A percentile compares a stretch with the other conserved stretches of the same genome.
These are phyloP conservation scores for Orbilia brochopaga DNA, from an alignment of 2,329 filamentous ascomycete species.

Conservation along the genomic window DNA sequence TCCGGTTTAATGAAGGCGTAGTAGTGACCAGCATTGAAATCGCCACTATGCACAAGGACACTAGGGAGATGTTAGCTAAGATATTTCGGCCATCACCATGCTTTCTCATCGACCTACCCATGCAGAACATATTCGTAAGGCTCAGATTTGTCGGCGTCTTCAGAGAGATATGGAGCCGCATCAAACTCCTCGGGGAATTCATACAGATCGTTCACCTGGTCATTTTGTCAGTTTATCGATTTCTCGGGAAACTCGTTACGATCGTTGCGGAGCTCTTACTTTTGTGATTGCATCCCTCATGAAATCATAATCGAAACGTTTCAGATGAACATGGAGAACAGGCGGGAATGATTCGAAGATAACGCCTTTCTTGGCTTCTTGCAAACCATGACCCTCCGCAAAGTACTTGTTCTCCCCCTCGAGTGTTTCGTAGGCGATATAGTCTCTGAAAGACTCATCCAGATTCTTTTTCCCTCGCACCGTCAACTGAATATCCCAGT, in stretches of 20 bases:
- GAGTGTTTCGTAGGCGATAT: constrained; percentile 93
- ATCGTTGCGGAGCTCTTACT: constrained; percentile 51
- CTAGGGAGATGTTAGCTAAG: constrained; percentile 57
- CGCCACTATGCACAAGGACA: constrained; percentile 93
- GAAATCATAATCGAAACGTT: constrained; percentile 97
- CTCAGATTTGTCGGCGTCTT: constrained; percentile 84
- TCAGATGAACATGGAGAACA: constrained; percentile 91
- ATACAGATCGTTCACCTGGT: constrained; percentile 80
- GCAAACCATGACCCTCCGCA: constrained; percentile 86
- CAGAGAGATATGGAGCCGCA: constrained; percentile 82
- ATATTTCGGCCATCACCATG: not conserved
- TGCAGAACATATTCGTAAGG: constrained; percentile 91
- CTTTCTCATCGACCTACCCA: constrained; percentile 57
- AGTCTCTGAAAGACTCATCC: constrained; percentile 93
- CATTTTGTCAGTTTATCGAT: not conserved
- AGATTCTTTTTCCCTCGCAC: constrained; percentile 92
- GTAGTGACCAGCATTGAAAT: constrained; percentile 96
- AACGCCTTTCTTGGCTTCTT: constrained; percentile 96
- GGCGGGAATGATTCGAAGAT: constrained; percentile 96
- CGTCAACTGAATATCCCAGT: constrained; percentile 98
- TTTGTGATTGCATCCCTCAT: constrained; percentile 98
- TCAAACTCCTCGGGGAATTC: constrained; percentile 86
- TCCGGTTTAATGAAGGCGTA: constrained; percentile 95
- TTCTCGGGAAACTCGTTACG: not conserved
- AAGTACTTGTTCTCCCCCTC: constrained; percentile 99